phyloP scores from a whole-genome alignment of 352 stramenopile genomes.

The Phytophthora pseudosyringae region DNA sequence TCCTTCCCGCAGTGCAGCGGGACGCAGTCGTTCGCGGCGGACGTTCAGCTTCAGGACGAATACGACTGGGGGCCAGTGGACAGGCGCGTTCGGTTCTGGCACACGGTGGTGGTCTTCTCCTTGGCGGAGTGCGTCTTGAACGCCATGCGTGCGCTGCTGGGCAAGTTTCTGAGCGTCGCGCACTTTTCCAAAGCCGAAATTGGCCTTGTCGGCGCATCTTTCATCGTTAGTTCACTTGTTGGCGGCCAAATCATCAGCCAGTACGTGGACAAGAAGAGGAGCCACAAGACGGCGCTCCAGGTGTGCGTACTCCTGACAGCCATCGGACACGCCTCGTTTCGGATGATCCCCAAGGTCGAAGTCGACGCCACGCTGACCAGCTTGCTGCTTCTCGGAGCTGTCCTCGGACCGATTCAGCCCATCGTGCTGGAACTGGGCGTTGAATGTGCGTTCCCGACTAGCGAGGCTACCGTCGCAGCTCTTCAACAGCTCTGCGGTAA shows the following conservation, averaged over 20 bases:
- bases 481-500: constrained; percentile 80
- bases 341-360: constrained; percentile 42
- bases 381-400: constrained; percentile 54
- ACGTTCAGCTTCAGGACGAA: constrained; percentile 58
- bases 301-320: constrained; percentile 54
- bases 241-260: constrained; percentile 65
- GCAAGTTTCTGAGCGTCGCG: constrained; percentile 62
- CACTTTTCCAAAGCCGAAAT: constrained; percentile 65
- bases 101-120: constrained; percentile 64
- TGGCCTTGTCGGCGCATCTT: constrained; percentile 65
- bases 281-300: constrained; percentile 58
- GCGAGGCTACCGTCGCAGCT: constrained; percentile 72
- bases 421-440: constrained; percentile 69
- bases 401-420: constrained; percentile 68
- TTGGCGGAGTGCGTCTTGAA: constrained; percentile 76
- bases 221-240: constrained; percentile 74
- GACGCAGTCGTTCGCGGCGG: constrained; percentile 46
- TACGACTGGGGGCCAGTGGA: constrained; percentile 80
- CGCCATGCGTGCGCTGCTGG: constrained; percentile 66
- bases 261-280: constrained; percentile 60
- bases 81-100: constrained; percentile 64
- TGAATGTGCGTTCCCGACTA: constrained; percentile 75
- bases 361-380: constrained; percentile 38
- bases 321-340: constrained; percentile 45
- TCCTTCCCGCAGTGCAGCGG: constrained; percentile 45